phyloP scores from a whole-genome alignment of 2,329 filamentous ascomycete species.

The Aureobasidium melanogenum region DNA sequence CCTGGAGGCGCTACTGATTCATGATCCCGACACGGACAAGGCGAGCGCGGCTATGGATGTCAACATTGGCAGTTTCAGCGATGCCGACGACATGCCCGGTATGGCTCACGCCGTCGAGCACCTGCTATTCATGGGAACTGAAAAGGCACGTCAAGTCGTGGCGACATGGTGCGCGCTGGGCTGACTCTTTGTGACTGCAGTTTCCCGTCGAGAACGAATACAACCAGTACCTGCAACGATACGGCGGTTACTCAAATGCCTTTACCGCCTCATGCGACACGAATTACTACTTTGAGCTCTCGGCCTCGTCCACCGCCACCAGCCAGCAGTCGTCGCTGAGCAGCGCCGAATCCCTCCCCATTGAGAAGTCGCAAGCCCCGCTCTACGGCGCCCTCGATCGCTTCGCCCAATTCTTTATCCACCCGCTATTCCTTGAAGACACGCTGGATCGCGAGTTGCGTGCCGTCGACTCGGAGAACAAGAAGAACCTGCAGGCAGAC shows the following conservation, averaged over 20 bases:
- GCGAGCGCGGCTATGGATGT: slow-evolving; percentile 92
- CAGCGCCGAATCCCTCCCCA: slow-evolving; percentile 28
- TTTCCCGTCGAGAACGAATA: slow-evolving; percentile 95
- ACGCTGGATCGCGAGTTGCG: slow-evolving; percentile 79
- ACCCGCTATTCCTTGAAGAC: slow-evolving; percentile 74
- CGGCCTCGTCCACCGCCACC: slow-evolving; percentile 58
- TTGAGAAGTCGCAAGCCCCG: slow-evolving; percentile 42
- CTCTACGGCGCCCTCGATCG: slow-evolving; percentile 78
- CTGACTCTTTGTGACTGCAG: slow-evolving; percentile 29
- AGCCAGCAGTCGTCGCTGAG: slow-evolving; percentile 35
- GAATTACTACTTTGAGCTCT: slow-evolving; percentile 96
- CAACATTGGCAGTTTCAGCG: slow-evolving; percentile 91
- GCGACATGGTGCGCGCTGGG: not conserved
- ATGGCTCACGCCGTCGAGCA: slow-evolving; percentile 96
- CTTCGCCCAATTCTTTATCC: slow-evolving; percentile 89
- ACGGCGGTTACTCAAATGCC: slow-evolving; percentile 89
- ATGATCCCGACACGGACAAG: slow-evolving; percentile 93
- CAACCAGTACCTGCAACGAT: slow-evolving; percentile 79
- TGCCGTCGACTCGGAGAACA: slow-evolving; percentile 92
- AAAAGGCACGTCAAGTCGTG: slow-evolving; percentile 53
- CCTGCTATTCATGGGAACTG: slow-evolving; percentile 95
- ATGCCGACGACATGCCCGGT: slow-evolving; percentile 81
- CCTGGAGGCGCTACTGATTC: slow-evolving; percentile 83
- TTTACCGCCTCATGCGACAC: slow-evolving; percentile 91
- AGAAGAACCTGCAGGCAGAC: slow-evolving; percentile 92